These are phyloP conservation scores for Lachancea waltii DNA, from an alignment of 805 yeast genomes.

Conservation along the genomic window DNA sequence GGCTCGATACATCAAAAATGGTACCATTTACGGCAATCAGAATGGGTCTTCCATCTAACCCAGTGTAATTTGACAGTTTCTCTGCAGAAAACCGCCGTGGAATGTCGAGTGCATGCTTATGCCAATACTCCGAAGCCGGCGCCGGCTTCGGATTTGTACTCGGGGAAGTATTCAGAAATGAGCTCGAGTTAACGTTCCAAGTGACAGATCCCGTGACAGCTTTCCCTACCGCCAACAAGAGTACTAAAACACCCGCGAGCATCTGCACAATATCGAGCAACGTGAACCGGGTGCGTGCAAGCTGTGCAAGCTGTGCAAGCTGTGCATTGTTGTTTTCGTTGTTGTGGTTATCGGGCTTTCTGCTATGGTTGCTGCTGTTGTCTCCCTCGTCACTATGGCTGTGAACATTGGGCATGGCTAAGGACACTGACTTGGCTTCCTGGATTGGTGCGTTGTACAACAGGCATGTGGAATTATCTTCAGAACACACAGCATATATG, in stretches of 20 bases:
- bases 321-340: no score
- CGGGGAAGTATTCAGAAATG: not conserved
- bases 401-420: no score
- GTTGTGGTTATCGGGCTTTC: no score
- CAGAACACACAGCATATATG: no score
- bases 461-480: no score
- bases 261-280: slow-evolving; percentile 16
- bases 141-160: slow-evolving; percentile 1
- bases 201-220: slow-evolving; percentile 9
- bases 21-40: slow-evolving; percentile 20
- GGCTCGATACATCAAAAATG: slow-evolving; percentile 22
- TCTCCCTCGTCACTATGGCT: no score
- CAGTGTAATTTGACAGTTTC: slow-evolving; percentile 9
- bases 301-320: no score
- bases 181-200: not conserved
- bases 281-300: slow-evolving; percentile 10
- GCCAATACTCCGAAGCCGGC: slow-evolving; percentile 13
- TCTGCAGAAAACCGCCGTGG: slow-evolving; percentile 7
- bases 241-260: slow-evolving; percentile 13
- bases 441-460: no score
- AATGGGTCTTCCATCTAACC: slow-evolving; percentile 7
- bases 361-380: no score
- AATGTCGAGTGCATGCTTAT: slow-evolving; percentile 3
- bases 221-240: slow-evolving; percentile 10
- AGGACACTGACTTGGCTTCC: no score